Evolutionary conservation across 2,329 filamentous ascomycete genomes (phyloP), one percentile per base, ranked within the genome.

Genomic region (Xylariaceae sp.): DNA sequence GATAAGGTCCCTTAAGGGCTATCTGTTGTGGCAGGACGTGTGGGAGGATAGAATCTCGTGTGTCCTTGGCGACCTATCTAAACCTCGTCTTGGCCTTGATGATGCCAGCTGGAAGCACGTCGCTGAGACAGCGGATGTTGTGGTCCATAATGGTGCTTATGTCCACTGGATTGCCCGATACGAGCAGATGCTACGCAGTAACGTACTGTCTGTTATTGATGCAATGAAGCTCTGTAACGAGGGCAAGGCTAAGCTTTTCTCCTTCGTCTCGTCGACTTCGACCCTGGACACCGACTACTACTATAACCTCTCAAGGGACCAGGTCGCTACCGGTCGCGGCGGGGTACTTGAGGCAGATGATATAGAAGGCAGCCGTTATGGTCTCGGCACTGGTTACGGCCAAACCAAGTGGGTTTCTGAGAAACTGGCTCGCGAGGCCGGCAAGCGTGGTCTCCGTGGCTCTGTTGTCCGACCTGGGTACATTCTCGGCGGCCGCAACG

Each of bases 91-190:
- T 13, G 92, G 91, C 8, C 73, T 96, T n/a, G 78, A 82, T 6
- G 77, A 84, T 8, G 75, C 75, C 1, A 76, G 75, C 1, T 96
- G 89, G 88, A 77, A 87, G 44, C 75, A 72, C 5, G 68, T 97
- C 3, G 76, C 81, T 3, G 73, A 86, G 2, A 78, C 84, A 24
- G 88, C 86, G 0, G 91, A 96, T 66, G 80, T 86, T 0, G 77
- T 92, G 2, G 82, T 92, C 29, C 88, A 97, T 76, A 97, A 96
- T 67, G 92, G 89, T 29, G 91, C 91, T 10, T 76, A 79, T 21
- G 86, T 90, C 5, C 87, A 96, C 70, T 96, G 91, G 92, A 84
- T 96, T 18, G 80, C 85, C 65, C 85, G 82, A 6, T 97, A 96
- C 71, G 79, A 85, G 15, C 81, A 85, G 30, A 80, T 96, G 62